Evolutionary conservation across 2,329 filamentous ascomycete genomes (phyloP).

Genomic region (Penicillium sp.): DNA sequence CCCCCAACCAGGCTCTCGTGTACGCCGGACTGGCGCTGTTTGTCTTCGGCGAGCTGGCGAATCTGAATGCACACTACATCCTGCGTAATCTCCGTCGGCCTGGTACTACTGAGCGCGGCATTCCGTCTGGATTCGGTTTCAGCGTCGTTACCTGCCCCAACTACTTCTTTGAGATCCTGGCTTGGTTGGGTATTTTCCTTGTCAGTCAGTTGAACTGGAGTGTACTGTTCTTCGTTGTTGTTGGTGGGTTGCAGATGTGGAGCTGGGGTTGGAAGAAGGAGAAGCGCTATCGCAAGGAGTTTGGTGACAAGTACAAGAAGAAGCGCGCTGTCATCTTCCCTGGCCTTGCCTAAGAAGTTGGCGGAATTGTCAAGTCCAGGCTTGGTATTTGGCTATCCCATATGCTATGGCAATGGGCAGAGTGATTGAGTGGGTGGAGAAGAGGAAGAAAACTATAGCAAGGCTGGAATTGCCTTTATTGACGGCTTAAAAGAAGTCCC

Average conservation of each 20-base stretch:
- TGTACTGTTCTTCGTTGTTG: conserved; percentile 71
- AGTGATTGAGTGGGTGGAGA: neutral
- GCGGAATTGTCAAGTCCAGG: neutral
- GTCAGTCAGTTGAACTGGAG: conserved; percentile 73
- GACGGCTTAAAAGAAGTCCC: neutral
- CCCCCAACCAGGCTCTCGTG: conserved; percentile 55
- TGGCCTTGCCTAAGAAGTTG: conserved; percentile 61
- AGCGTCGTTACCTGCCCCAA: conserved; percentile 89
- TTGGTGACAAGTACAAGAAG: conserved; percentile 91
- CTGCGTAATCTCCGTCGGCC: conserved; percentile 73
- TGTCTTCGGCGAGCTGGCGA: conserved; percentile 74
- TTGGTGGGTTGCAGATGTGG: conserved; percentile 77
- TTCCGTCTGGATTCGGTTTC: conserved; percentile 84
- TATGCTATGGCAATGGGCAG: neutral
- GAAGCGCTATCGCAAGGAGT: conserved; percentile 81
- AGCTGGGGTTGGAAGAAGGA: conserved; percentile 92
- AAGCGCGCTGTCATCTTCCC: conserved; percentile 85
- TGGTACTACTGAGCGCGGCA: conserved; percentile 82
- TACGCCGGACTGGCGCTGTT: conserved; percentile 71
- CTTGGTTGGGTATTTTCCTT: conserved; percentile 81
- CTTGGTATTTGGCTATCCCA: neutral
- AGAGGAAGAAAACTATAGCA: neutral
- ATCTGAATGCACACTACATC: conserved; percentile 76
- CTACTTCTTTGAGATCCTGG: conserved; percentile 87
- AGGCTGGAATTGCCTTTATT: neutral